These are phyloP conservation scores for Leucocoprinus birnbaumii DNA, from an alignment of 768 basidiomycete genomes.

Conservation along the genomic window DNA sequence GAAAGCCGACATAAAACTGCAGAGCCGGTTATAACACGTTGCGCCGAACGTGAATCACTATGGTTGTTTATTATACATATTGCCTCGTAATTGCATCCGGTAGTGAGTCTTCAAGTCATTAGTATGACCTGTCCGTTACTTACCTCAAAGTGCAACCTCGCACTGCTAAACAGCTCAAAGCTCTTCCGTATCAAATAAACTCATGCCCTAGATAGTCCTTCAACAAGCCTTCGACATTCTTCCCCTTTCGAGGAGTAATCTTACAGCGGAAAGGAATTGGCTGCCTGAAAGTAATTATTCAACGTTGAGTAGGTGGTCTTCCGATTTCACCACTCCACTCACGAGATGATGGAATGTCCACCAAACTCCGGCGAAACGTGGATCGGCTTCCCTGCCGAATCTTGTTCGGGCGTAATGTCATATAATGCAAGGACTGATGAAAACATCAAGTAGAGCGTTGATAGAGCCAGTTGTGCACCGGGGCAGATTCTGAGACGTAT, in stretches of 20 bases:
- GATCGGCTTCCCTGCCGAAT: constrained; percentile 4
- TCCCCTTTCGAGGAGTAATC: background rate
- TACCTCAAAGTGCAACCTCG: too few relatives aligned
- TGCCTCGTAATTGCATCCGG: too few relatives aligned
- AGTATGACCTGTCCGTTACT: too few relatives aligned
- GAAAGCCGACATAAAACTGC: too few relatives aligned
- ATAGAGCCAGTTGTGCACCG: background rate
- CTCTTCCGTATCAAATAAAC: background rate
- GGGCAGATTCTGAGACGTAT: constrained; percentile 3
- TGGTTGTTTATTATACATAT: too few relatives aligned
- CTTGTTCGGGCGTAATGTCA: constrained; percentile 15
- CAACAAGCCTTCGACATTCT: background rate
- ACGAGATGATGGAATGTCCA: background rate
- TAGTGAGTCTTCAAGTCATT: too few relatives aligned
- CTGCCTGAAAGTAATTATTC: background rate
- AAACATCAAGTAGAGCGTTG: background rate
- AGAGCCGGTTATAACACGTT: too few relatives aligned
- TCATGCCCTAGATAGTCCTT: constrained; percentile 1
- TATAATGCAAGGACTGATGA: constrained; percentile 13
- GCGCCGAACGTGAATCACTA: too few relatives aligned
- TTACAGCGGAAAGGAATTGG: constrained; percentile 3
- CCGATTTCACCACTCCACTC: background rate
- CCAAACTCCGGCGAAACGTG: background rate
- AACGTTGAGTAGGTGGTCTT: too few relatives aligned
- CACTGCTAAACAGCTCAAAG: too few relatives aligned